Percentiles rank a stretch among this genome's conserved stretches.
Evolutionary conservation across 2,329 filamentous ascomycete species (phyloP).

Genomic region (Aspergillus ochraceus): DNA sequence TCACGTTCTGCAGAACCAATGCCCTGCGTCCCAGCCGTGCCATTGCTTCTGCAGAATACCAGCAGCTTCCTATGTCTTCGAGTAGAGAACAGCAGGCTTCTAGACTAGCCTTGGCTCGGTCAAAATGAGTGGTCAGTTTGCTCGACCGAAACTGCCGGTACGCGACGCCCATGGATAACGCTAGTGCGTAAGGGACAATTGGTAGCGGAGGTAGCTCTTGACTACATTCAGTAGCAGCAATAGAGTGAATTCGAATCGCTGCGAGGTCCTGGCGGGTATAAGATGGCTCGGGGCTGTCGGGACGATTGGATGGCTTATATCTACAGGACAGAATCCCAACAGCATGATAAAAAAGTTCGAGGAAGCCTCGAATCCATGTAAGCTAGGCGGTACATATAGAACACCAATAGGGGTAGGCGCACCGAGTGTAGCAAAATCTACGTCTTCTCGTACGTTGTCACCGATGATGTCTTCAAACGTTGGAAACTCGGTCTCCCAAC

Average conservation of each 20-base stretch:
- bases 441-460: constrained; percentile 23
- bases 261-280: constrained; percentile 56
- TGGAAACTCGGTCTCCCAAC: constrained; percentile 42
- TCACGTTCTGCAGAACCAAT: constrained; percentile 27
- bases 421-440: constrained; percentile 33
- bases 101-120: constrained; percentile 37
- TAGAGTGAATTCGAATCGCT: constrained; percentile 56
- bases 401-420: background rate
- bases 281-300: constrained; percentile 50
- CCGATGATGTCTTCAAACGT: constrained; percentile 37
- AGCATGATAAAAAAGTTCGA: constrained; percentile 59
- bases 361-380: constrained; percentile 37
- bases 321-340: constrained; percentile 59
- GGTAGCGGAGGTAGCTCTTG: constrained; percentile 53
- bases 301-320: constrained; percentile 34
- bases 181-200: constrained; percentile 57
- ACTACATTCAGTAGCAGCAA: constrained; percentile 48
- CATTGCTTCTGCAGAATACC: constrained; percentile 46
- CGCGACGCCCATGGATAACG: constrained; percentile 56
- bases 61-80: constrained; percentile 34
- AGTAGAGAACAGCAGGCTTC: constrained; percentile 37
- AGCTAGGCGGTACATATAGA: too few relatives aligned
- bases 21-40: constrained; percentile 41
- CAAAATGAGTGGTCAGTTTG: constrained; percentile 43
- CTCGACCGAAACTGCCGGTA: constrained; percentile 58